phyloP scores from a whole-genome alignment of 441 rosid species.

The Aquilaria agallochum region DNA sequence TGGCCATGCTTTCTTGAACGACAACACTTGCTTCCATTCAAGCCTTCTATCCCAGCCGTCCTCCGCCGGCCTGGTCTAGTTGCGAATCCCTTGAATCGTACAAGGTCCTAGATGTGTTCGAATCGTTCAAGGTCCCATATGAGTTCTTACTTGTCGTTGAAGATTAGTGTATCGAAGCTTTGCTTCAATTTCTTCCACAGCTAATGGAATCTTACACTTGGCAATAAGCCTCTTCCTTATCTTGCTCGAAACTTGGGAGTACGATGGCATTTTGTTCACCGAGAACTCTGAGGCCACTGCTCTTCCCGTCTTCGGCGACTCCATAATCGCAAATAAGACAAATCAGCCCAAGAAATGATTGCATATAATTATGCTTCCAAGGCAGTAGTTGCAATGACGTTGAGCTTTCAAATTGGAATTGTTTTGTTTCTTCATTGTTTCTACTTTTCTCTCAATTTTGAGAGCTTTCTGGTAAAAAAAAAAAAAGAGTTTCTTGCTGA shows the following conservation, averaged over 20 bases:
- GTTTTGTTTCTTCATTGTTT: background rate
- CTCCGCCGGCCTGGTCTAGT: no score
- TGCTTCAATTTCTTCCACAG: slow-evolving; percentile 1
- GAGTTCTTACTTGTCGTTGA: slow-evolving; percentile 69
- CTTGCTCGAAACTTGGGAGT: slow-evolving; percentile 33
- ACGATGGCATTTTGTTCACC: slow-evolving; percentile 29
- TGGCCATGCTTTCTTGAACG: no score
- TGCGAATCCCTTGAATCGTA: no score
- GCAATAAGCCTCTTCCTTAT: no score
- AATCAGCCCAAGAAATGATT: no score
- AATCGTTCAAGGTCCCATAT: no score
- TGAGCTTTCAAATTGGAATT: background rate
- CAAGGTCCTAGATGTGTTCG: no score
- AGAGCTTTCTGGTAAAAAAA: background rate
- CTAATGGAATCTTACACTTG: no score
- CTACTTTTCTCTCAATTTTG: no score
- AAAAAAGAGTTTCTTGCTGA: background rate
- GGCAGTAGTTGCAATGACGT: slow-evolving; percentile 3
- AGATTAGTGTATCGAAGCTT: slow-evolving; percentile 85
- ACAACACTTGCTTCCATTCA: no score
- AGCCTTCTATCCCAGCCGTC: no score
- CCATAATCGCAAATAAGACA: slow-evolving; percentile 13
- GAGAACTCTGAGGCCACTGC: slow-evolving; percentile 52
- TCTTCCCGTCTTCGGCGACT: slow-evolving; percentile 31
- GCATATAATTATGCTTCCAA: background rate